Conservation (phyloP, 768 basidiomycete species). For the Sarcodon sp. region DNA sequence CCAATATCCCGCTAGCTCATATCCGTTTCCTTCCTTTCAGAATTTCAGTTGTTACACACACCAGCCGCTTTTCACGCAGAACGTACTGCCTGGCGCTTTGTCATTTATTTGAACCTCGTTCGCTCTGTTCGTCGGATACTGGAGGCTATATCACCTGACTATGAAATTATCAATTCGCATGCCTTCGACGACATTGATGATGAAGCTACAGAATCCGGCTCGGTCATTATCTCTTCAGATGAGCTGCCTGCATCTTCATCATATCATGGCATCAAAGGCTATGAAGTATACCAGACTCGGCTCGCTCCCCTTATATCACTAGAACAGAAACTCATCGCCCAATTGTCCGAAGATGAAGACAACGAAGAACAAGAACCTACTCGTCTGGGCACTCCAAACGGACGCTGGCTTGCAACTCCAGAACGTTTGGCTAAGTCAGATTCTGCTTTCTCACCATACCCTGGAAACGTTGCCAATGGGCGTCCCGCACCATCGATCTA, state of each 20-base stretch:
- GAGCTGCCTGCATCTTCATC: conserved; percentile 39
- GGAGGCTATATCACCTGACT: conserved; percentile 59
- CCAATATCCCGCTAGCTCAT: neutral
- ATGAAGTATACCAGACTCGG: conserved; percentile 45
- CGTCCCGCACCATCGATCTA: conserved; percentile 8
- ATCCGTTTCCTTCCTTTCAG: conserved; percentile 22
- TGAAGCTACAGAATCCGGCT: conserved; percentile 37
- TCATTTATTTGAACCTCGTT: conserved; percentile 82
- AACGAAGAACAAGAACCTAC: conserved; percentile 44
- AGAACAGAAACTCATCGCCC: conserved; percentile 54
- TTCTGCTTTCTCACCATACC: conserved; percentile 2
- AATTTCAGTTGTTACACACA: conserved; percentile 75
- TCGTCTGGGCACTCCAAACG: conserved; percentile 20
- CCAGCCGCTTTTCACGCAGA: conserved; percentile 69
- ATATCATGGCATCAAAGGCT: conserved; percentile 25
- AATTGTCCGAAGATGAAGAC: conserved; percentile 59
- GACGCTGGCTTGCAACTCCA: neutral
- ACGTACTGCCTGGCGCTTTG: conserved; percentile 75
- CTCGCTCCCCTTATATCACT: conserved; percentile 60
- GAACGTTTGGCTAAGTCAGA: neutral
- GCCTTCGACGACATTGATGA: conserved; percentile 46
- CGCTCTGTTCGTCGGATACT: conserved; percentile 74
- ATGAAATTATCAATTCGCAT: conserved; percentile 37
- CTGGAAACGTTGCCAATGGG: conserved; percentile 2
- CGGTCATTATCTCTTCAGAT: conserved; percentile 33